Conservation (phyloP, 495 filamentous ascomycete genomes). For the Neurospora sp. region DNA sequence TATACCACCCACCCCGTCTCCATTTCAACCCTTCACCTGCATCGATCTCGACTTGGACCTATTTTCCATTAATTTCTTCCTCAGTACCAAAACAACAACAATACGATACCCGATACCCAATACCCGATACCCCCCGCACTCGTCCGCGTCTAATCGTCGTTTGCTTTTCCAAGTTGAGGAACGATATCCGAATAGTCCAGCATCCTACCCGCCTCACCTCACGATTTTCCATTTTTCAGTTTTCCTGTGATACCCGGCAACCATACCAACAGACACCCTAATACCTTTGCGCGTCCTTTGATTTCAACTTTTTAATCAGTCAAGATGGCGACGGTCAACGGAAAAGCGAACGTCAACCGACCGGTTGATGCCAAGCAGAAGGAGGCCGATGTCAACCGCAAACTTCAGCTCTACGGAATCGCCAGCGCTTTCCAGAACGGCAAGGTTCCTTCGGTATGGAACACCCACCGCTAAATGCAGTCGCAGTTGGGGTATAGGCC, state of each 20-base stretch:
- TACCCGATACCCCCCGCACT: not conserved
- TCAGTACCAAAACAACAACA: not conserved
- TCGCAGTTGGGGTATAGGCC: not conserved
- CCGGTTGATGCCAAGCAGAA: constrained; percentile 52
- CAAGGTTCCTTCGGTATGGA: constrained; percentile 81
- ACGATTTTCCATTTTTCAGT: not conserved
- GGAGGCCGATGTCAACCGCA: constrained; percentile 70
- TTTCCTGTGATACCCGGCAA: constrained; percentile 5
- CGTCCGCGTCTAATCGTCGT: not conserved
- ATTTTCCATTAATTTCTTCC: not conserved
- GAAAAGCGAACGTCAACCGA: constrained; percentile 45
- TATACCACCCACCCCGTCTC: not conserved
- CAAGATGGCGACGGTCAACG: constrained; percentile 15
- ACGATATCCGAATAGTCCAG: not conserved
- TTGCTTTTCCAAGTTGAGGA: not conserved
- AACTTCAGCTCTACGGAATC: constrained; percentile 93
- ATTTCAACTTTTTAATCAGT: not conserved
- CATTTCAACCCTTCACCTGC: not conserved
- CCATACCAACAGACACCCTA: not conserved
- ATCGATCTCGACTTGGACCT: not conserved
- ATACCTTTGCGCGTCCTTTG: not conserved
- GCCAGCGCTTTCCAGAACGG: constrained; percentile 75
- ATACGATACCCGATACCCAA: not conserved
- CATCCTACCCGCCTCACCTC: not conserved
- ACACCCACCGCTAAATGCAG: not conserved